Base-by-base conservation (phyloP, 306 rosid species). In the Dalbergia cochinchinensis region DNA sequence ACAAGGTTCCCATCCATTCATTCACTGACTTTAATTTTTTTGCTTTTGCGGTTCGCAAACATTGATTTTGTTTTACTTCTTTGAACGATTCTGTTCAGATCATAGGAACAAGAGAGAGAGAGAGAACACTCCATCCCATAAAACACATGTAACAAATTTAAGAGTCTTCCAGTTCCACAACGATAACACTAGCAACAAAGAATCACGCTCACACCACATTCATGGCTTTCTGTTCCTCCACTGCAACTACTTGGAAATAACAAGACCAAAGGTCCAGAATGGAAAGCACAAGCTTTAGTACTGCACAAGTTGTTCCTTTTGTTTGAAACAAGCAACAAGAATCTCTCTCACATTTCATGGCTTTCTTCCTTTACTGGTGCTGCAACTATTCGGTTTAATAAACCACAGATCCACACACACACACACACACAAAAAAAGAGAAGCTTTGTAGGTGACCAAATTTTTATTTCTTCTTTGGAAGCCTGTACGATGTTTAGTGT, bases 161-260 rank as follows among this genome's bases (percentile, higher is more conserved):
- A 26, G 3, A 26, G 31, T 26, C 31, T 26, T 26, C 31, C 31
- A 26, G 83, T 82, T 83, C 72, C 82, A 15, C 67, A 72, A 65
- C 54, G 61, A 26, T 8, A n/a, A 22, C 31, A 35, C 34, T 20
- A 64, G 50, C 69, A 57, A 41, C 79, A 39, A 69, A 69, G 35
- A 20, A 26, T 65, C 8, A 26, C 2, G 3, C 31, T 26, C 31
- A 13, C 79, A 37, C 47, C 47, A 37, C 41, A 78, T 59, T 67
- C 73, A 76, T 81, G 79, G 81, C 73, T 42, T 64, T 74, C 64
- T 26, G 10, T 70, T 12, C 53, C 10, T 10, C 53, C 14, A 2
- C 53, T 66, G 4, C 61, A 10, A 69, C 71, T 60, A 22, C 41
- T 41, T 71, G 63, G 77, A 58, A 51, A 26, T 74, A 65, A 73